phyloP scores from a whole-genome alignment of 306 rosid species.

The Phaseolus lunatus region DNA sequence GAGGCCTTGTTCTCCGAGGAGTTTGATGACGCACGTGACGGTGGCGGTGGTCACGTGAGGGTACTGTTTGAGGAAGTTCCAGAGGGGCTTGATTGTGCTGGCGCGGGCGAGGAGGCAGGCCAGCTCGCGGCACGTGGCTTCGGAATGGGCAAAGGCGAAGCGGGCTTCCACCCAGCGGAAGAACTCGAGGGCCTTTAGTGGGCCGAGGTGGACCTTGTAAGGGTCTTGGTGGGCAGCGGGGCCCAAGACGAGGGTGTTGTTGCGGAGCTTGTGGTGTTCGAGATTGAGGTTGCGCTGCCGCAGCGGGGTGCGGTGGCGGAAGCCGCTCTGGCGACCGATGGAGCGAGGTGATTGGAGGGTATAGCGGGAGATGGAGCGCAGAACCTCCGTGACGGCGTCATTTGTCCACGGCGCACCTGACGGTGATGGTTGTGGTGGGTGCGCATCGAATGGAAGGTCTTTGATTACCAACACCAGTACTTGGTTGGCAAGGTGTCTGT shows the following conservation, averaged over 20 bases:
- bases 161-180: conserved; percentile 71
- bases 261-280: conserved; percentile 50
- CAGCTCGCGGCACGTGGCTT: conserved; percentile 77
- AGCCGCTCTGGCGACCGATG: conserved; percentile 62
- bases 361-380: conserved; percentile 67
- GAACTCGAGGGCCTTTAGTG: conserved; percentile 73
- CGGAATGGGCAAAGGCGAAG: conserved; percentile 63
- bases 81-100: conserved; percentile 54
- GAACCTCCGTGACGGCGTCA: conserved; percentile 61
- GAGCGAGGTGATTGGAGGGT: conserved; percentile 80
- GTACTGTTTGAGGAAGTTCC: conserved; percentile 61
- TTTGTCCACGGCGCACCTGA: conserved; percentile 51
- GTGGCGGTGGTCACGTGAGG: conserved; percentile 53
- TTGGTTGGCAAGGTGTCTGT: conserved; percentile 60
- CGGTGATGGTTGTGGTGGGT: conserved; percentile 26
- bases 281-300: conserved; percentile 66
- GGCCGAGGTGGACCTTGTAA: conserved; percentile 54
- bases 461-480: conserved; percentile 60
- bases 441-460: conserved; percentile 67
- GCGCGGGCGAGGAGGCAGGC: conserved; percentile 73
- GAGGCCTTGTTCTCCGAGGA: conserved; percentile 83
- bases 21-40: conserved; percentile 86
- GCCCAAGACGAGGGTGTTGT: conserved; percentile 68
- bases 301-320: conserved; percentile 79
- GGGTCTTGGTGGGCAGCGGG: conserved; percentile 76